A percentile compares a stretch with the other conserved stretches of the same genome.
These are phyloP conservation scores for Henckelia pumila DNA, from an alignment of 257 asterid genomes.

Conservation along the genomic window DNA sequence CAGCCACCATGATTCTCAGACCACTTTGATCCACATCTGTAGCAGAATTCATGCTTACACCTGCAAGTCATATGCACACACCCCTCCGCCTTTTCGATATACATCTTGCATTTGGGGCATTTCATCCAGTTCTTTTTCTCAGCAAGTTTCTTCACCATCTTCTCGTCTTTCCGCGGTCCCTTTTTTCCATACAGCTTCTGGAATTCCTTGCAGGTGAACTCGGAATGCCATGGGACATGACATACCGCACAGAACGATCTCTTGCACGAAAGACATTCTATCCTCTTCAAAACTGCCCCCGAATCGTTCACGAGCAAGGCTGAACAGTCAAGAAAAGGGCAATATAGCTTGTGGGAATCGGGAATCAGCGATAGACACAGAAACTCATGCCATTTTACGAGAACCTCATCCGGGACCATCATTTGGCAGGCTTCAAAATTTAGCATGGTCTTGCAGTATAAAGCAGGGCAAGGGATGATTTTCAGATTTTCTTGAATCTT, in stretches of 20 bases:
- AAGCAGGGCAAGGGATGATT: constrained; percentile 44
- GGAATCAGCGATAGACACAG: constrained; percentile 53
- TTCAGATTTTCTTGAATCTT: constrained; percentile 41
- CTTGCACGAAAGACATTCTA: constrained; percentile 47
- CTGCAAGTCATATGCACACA: constrained; percentile 67
- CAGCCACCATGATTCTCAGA: constrained; percentile 34
- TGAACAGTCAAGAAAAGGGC: constrained; percentile 66
- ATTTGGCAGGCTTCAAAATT: constrained; percentile 37
- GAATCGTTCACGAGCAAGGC: constrained; percentile 56
- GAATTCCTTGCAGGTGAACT: constrained; percentile 63
- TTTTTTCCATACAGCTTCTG: constrained; percentile 37
- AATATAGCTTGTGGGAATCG: constrained; percentile 56
- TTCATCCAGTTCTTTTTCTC: constrained; percentile 74
- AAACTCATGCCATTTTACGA: constrained; percentile 52
- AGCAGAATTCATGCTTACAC: constrained; percentile 60
- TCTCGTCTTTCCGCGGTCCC: constrained; percentile 34
- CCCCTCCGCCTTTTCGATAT: constrained; percentile 56
- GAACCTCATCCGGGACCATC: constrained; percentile 45
- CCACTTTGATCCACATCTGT: constrained; percentile 60
- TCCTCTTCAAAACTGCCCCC: constrained; percentile 17
- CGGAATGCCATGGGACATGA: constrained; percentile 69
- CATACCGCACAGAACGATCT: constrained; percentile 60
- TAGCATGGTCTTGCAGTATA: constrained; percentile 40
- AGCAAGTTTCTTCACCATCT: constrained; percentile 48
- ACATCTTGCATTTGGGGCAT: constrained; percentile 69